Conservation (phyloP, 2,329 filamentous ascomycete species). For the Penicillium frequentans region DNA sequence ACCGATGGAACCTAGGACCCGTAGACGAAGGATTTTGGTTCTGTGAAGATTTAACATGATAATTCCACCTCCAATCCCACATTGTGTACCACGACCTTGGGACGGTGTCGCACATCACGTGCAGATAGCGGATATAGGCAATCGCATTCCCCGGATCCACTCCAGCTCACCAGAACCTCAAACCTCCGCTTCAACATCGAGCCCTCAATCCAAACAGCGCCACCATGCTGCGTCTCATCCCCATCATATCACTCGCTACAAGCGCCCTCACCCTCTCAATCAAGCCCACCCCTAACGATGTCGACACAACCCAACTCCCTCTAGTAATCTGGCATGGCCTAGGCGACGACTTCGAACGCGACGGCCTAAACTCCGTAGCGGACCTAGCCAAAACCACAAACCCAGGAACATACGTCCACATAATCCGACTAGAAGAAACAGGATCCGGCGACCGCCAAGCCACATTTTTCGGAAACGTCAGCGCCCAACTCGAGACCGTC, state of each 20-base stretch:
- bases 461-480: constrained; percentile 90
- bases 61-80: background rate
- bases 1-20: background rate
- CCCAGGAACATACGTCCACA: constrained; percentile 82
- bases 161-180: background rate
- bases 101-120: constrained; percentile 7
- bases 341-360: constrained; percentile 66
- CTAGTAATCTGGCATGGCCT: constrained; percentile 92
- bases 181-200: background rate
- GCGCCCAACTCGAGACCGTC: constrained; percentile 71
- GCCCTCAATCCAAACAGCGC: constrained; percentile 1
- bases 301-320: constrained; percentile 62
- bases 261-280: constrained; percentile 18
- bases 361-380: constrained; percentile 71
- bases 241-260: constrained; percentile 20
- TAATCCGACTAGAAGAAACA: constrained; percentile 69
- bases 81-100: background rate
- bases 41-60: too few species aligned
- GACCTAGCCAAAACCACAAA: constrained; percentile 70
- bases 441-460: constrained; percentile 71
- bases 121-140: constrained; percentile 8
- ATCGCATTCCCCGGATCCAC: constrained; percentile 4
- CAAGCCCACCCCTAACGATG: constrained; percentile 11
- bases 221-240: constrained; percentile 10
- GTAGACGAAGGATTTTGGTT: background rate